Evolutionary conservation across 768 basidiomycete species (phyloP).

Genomic region (Strobilomyces confusus): DNA sequence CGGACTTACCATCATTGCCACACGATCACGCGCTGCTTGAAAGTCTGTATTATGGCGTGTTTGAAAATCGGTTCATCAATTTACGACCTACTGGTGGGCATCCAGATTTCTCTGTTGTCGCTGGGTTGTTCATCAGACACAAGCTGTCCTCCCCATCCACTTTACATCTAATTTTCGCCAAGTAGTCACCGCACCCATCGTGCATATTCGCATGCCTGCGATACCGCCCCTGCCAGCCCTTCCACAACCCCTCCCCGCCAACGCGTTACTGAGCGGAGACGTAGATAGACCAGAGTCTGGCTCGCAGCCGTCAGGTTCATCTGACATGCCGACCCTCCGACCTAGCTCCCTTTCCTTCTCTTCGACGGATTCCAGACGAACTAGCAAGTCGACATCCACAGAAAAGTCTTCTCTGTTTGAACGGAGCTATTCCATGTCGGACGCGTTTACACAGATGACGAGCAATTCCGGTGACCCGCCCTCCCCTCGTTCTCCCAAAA

Average conservation of each 20-base stretch:
- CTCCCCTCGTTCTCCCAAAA: slow-evolving; percentile 17
- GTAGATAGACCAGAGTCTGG: slow-evolving; percentile 23
- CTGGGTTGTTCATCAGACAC: slow-evolving; percentile 7
- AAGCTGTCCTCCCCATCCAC: slow-evolving; percentile 65
- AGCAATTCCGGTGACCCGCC: slow-evolving; percentile 16
- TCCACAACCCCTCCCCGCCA: slow-evolving; percentile 28
- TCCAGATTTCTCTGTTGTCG: not conserved
- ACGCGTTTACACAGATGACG: slow-evolving; percentile 21
- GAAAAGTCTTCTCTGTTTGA: slow-evolving; percentile 30
- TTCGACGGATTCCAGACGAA: slow-evolving; percentile 39
- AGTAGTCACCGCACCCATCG: slow-evolving; percentile 54
- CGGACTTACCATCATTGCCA: slow-evolving; percentile 33
- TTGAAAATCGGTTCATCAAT: slow-evolving; percentile 70
- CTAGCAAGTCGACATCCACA: slow-evolving; percentile 33
- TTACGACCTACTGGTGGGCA: slow-evolving; percentile 59
- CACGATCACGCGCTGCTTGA: slow-evolving; percentile 74
- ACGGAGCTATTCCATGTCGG: slow-evolving; percentile 26
- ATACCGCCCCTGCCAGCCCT: slow-evolving; percentile 57
- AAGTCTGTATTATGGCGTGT: slow-evolving; percentile 61
- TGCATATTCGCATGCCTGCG: slow-evolving; percentile 67
- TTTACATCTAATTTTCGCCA: slow-evolving; percentile 70
- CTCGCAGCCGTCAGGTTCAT: slow-evolving; percentile 11
- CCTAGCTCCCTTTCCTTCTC: slow-evolving; percentile 52
- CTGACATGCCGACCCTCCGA: slow-evolving; percentile 25
- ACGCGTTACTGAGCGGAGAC: slow-evolving; percentile 22